Evolutionary conservation across 495 filamentous ascomycete genomes (phyloP).

Genomic region (Aspergillus haitiensis): DNA sequence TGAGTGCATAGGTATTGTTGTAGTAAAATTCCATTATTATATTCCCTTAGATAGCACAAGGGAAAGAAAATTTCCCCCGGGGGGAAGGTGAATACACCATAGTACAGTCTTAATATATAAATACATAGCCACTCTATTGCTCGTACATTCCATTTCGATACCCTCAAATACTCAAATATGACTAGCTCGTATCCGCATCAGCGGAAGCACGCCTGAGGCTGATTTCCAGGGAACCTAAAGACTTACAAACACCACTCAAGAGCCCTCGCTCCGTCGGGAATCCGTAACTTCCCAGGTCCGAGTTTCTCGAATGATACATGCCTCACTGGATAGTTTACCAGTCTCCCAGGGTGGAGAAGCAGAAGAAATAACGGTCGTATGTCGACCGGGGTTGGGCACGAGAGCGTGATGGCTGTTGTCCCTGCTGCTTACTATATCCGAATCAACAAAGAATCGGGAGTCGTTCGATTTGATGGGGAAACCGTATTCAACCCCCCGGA

Average conservation of each 20-base stretch:
- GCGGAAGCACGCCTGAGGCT: background rate
- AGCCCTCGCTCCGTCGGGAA: background rate
- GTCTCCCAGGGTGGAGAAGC: constrained; percentile 13
- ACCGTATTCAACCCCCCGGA: constrained; percentile 25
- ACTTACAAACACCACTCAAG: background rate
- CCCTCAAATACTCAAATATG: no score
- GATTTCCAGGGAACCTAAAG: no score
- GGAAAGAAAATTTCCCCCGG: no score
- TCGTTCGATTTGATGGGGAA: constrained; percentile 7
- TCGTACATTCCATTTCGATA: no score
- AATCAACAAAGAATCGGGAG: background rate
- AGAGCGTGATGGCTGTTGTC: constrained; percentile 2
- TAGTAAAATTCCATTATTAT: no score
- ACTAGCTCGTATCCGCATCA: no score
- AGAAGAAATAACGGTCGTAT: constrained; percentile 14
- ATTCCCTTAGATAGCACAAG: no score
- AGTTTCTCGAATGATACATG: constrained; percentile 17
- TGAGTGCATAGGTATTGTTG: no score
- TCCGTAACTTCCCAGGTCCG: constrained; percentile 12
- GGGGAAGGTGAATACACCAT: no score
- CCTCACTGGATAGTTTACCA: constrained; percentile 16
- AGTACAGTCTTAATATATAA: no score
- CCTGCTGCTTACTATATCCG: background rate
- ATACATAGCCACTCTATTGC: no score
- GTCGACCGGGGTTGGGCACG: constrained; percentile 5